Evolutionary conservation across 495 filamentous ascomycete species (phyloP).

Genomic region (Xeromyces bisporus): DNA sequence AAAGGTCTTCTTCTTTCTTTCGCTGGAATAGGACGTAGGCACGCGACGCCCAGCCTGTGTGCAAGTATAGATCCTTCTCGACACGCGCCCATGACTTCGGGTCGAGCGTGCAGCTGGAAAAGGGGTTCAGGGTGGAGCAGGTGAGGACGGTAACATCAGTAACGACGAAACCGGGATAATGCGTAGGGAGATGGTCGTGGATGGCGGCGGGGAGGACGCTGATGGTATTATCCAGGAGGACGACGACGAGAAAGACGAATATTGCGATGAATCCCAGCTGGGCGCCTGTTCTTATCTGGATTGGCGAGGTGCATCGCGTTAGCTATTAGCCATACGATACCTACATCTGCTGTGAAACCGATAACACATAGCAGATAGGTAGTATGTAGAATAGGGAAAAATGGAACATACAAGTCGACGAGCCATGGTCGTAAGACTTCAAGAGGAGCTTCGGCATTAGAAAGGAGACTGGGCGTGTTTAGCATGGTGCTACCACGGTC

Average conservation of each 20-base stretch:
- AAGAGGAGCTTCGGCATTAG: constrained; percentile 12
- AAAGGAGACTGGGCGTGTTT: not conserved
- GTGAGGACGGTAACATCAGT: constrained; percentile 75
- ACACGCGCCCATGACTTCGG: constrained; percentile 62
- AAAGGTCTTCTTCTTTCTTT: constrained; percentile 78
- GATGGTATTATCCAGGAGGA: constrained; percentile 66
- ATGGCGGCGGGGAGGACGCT: constrained; percentile 67
- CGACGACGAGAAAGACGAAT: constrained; percentile 49
- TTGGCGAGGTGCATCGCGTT: constrained; percentile 1
- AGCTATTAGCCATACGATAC: not conserved
- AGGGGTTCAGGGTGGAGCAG: constrained; percentile 58
- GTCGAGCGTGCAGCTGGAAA: constrained; percentile 67
- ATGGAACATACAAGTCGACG: constrained; percentile 25
- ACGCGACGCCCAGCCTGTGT: constrained; percentile 49
- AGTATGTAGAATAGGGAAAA: no score
- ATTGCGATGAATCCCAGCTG: constrained; percentile 55
- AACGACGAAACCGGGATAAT: constrained; percentile 65
- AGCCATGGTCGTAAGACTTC: constrained; percentile 24
- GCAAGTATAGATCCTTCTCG: constrained; percentile 84
- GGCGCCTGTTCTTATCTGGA: constrained; percentile 57
- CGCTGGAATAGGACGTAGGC: constrained; percentile 75
- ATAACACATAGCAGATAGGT: constrained; percentile 3
- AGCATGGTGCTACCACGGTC: constrained; percentile 3
- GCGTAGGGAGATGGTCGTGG: constrained; percentile 65
- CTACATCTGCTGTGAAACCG: not conserved